Conservation (phyloP, 768 basidiomycete genomes). For the Mycena kentingensis region DNA sequence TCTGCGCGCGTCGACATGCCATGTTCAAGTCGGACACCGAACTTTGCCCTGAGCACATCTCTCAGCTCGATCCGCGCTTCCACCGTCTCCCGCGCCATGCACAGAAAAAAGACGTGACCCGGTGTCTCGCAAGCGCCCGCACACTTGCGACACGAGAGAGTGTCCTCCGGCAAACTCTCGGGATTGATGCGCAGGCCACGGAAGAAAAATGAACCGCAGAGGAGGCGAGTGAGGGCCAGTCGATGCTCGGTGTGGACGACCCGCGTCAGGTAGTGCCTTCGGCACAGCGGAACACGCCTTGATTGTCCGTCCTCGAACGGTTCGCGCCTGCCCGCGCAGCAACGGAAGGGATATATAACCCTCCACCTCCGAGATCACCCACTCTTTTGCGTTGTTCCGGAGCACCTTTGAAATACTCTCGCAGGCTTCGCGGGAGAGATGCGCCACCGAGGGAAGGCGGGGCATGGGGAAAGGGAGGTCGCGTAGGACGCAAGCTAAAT, state of each 20-base stretch:
- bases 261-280: not conserved
- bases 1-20: not conserved
- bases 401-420: too few species aligned
- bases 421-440: too few species aligned
- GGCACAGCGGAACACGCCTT: not conserved
- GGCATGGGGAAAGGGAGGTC: too few species aligned
- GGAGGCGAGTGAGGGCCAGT: not conserved
- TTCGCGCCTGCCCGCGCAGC: too few species aligned
- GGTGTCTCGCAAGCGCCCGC: not conserved
- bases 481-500: too few species aligned
- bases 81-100: not conserved
- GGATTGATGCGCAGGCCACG: not conserved
- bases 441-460: too few species aligned
- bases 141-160: not conserved
- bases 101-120: not conserved
- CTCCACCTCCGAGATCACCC: too few species aligned
- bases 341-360: too few species aligned
- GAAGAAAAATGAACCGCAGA: not conserved
- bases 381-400: too few species aligned
- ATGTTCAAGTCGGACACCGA: not conserved
- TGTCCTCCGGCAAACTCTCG: not conserved
- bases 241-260: not conserved
- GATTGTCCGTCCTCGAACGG: not conserved
- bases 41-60: not conserved
- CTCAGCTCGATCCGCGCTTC: not conserved